Evolutionary conservation across 2,329 filamentous ascomycete species (phyloP), one percentile per base, ranked within the genome.

Genomic region (Penicillium nordicum): DNA sequence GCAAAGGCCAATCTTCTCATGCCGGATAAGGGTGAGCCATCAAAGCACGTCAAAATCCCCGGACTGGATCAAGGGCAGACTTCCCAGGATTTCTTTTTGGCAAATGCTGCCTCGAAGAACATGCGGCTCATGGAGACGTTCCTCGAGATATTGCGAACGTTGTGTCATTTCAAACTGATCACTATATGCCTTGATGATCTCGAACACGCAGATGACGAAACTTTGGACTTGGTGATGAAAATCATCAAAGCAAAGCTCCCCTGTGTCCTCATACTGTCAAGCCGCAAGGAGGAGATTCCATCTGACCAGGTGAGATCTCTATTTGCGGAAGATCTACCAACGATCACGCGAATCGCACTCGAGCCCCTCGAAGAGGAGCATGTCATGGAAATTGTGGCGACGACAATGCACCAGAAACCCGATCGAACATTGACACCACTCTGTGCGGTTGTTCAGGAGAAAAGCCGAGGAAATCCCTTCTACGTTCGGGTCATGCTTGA

Each of bases 401-500:
- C 87, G 38, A 95, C 92, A 0, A 82, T 97, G 47, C 90, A 89
- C 66, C 83, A 90, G 54, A 79, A 85, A 0, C 75, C 81, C 8
- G 83, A 82, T 55, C 85, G 90, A 34, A 88, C 91, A 45, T 83
- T 94, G 1, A 77, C 89, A 1, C 87, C 92, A 0, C 79, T 97
- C 18, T 89, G 90, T 2, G 84, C 92, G 7, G 89, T 96, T 10
- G 85, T 97, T 6, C 89, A 95, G 70, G 92, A 93, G 67, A 95
- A 94, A 75, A 93, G 90, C 9, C 84, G 84, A 27, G 92, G 92
- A 1, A 96, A 96, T 59, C 88, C 92, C 0, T 97, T 96, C 67
- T 95, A 94, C 67, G 89, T 96, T 72, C 83, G 90, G 53, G 90
- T 96, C 74, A 95, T 97, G 83, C 82, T 97, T 5, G 90, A 90